Conservation (phyloP, 139 green algal species). For the Chlorella vulgaris region DNA sequence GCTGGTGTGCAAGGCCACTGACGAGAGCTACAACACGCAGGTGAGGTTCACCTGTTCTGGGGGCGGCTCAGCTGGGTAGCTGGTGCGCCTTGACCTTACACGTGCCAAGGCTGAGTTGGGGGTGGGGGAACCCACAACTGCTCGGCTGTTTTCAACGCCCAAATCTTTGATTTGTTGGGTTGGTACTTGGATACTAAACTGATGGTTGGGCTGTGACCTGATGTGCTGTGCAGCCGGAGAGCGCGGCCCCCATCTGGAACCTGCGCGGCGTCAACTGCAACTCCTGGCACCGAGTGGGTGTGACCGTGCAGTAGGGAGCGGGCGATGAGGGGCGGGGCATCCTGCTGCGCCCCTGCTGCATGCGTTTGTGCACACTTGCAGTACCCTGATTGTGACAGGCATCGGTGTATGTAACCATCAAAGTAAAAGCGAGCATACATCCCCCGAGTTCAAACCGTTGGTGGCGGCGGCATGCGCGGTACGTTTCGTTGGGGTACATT, state of each 20-base stretch:
- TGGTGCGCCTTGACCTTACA: too few relatives aligned
- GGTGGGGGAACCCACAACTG: too few relatives aligned
- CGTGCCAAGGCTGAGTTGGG: too few relatives aligned
- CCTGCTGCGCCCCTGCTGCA: not conserved
- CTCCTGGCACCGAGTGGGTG: constrained; percentile 73
- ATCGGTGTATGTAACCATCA: too few relatives aligned
- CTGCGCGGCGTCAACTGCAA: constrained; percentile 83
- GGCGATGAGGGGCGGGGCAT: not conserved
- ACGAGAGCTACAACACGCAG: constrained; percentile 75
- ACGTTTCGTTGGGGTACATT: too few relatives aligned
- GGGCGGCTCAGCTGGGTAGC: too few relatives aligned
- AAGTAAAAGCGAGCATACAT: too few relatives aligned
- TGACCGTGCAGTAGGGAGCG: constrained; percentile 12
- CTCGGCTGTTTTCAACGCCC: too few relatives aligned
- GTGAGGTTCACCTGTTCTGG: too few relatives aligned
- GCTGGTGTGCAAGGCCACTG: constrained; percentile 62
- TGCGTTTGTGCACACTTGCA: not conserved
- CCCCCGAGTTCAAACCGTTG: not conserved
- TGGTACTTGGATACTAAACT: not conserved
- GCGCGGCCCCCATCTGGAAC: constrained; percentile 75
- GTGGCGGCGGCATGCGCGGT: too few relatives aligned
- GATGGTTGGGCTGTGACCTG: not conserved
- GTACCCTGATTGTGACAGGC: not conserved
- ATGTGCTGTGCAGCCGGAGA: constrained; percentile 63
- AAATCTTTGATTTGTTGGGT: not conserved